Conservation (phyloP, 2,329 filamentous ascomycete species). For the Pyrenochaeta sp. region DNA sequence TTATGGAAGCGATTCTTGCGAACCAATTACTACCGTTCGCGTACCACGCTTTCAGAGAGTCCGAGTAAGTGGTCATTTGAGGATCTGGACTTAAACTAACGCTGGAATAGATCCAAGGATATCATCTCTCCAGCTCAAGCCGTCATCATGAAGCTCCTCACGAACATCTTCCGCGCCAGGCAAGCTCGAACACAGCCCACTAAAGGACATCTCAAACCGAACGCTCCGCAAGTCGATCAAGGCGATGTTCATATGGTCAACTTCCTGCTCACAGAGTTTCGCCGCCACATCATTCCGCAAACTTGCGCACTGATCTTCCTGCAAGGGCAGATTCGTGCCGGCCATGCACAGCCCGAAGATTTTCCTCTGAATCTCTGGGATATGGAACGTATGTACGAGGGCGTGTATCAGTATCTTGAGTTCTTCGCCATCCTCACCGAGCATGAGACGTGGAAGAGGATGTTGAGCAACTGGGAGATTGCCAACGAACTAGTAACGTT, state of each 20-base stretch:
- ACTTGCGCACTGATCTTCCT: constrained; percentile 94
- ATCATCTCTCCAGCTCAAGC: constrained; percentile 96
- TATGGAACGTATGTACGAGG: constrained; percentile 96
- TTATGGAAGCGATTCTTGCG: constrained; percentile 90
- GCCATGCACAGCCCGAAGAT: constrained; percentile 78
- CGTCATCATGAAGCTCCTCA: constrained; percentile 88
- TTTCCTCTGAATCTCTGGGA: constrained; percentile 97
- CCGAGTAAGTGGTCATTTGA: constrained; percentile 36
- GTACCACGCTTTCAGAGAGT: constrained; percentile 87
- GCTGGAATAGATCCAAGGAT: constrained; percentile 72
- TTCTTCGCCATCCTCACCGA: constrained; percentile 92
- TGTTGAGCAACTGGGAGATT: constrained; percentile 91
- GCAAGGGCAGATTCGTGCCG: constrained; percentile 86
- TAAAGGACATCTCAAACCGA: constrained; percentile 55
- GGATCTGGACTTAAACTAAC: constrained; percentile 16
- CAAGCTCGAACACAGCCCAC: constrained; percentile 50
- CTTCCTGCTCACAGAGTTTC: constrained; percentile 92
- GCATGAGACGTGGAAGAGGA: constrained; percentile 80
- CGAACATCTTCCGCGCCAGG: constrained; percentile 80
- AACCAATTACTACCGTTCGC: constrained; percentile 90
- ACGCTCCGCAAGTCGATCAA: constrained; percentile 60
- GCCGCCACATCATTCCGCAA: constrained; percentile 90
- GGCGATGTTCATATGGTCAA: constrained; percentile 75
- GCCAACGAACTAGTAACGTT: constrained; percentile 88
- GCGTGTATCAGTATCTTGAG: constrained; percentile 91